A percentile compares a stretch with the other conserved stretches of the same genome.
phyloP scores from a whole-genome alignment of 2,329 filamentous ascomycete species.

The Pseudogymnoascus sp. region DNA sequence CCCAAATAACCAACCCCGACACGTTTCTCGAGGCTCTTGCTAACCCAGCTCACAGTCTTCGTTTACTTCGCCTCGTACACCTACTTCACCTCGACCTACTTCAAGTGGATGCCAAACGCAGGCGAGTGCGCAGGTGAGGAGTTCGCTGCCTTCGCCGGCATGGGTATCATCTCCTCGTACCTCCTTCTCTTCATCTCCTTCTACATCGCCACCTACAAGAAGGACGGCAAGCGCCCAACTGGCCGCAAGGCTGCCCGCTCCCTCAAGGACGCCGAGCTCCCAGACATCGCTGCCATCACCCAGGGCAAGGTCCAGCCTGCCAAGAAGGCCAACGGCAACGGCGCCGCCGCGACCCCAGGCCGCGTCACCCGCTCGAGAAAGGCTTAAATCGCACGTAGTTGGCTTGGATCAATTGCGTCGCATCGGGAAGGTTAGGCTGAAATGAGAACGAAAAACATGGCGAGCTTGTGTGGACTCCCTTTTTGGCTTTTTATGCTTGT shows the following conservation, averaged over 20 bases:
- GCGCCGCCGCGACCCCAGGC: conserved; percentile 26
- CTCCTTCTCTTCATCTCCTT: conserved; percentile 97
- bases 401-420: conserved; percentile 1
- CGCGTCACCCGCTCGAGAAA: conserved; percentile 29
- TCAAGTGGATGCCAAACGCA: conserved; percentile 69
- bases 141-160: conserved; percentile 88
- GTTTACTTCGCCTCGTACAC: conserved; percentile 99
- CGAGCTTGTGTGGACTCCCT: background rate
- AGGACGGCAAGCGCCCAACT: conserved; percentile 69
- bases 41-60: conserved; percentile 58
- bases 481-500: background rate
- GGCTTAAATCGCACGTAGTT: conserved; percentile 20
- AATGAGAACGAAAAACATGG: background rate
- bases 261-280: conserved; percentile 32
- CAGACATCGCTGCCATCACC: conserved; percentile 26
- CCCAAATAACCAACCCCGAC: background rate
- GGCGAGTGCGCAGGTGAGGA: conserved; percentile 92
- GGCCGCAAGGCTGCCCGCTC: conserved; percentile 64
- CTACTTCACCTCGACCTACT: conserved; percentile 92
- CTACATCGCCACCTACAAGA: conserved; percentile 95
- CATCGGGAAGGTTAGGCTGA: background rate
- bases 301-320: conserved; percentile 38
- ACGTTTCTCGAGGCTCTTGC: conserved; percentile 14
- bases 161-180: conserved; percentile 88
- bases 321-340: conserved; percentile 40